phyloP scores from a whole-genome alignment of 305 asterid species.

The Fraxinus albicans region DNA sequence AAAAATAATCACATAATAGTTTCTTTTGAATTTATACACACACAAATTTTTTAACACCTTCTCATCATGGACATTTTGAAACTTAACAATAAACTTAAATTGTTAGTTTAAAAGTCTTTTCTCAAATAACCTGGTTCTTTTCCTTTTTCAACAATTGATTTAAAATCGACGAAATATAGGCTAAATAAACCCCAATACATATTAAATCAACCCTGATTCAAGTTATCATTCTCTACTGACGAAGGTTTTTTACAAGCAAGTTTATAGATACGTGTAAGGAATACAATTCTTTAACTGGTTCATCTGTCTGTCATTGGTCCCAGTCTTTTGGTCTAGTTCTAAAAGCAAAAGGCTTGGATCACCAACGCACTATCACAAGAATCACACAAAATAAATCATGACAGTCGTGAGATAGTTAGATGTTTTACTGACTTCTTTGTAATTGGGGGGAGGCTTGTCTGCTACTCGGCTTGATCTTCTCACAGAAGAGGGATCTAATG shows the following conservation, averaged over 20 bases:
- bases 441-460: constrained; percentile 50
- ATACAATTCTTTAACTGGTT: background rate
- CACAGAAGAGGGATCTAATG: constrained; percentile 37
- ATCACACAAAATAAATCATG: background rate
- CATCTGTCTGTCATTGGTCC: background rate
- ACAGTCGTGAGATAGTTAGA: background rate
- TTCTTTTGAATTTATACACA: background rate
- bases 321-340: background rate
- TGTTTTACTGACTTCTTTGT: constrained; percentile 50
- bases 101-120: background rate
- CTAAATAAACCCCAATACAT: background rate
- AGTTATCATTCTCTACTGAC: background rate
- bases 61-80: background rate
- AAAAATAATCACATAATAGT: background rate
- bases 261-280: background rate
- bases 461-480: constrained; percentile 69
- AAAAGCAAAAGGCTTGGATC: background rate
- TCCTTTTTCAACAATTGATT: background rate
- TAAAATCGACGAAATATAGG: background rate
- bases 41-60: background rate
- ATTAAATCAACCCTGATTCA: background rate
- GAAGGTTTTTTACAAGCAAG: background rate
- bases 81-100: background rate
- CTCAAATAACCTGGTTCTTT: background rate
- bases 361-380: background rate